A percentile compares a stretch with the other conserved stretches of the same genome.
Evolutionary conservation across 1,284 basidiomycete species (phyloP).

Genomic region (Ustilago esculenta): DNA sequence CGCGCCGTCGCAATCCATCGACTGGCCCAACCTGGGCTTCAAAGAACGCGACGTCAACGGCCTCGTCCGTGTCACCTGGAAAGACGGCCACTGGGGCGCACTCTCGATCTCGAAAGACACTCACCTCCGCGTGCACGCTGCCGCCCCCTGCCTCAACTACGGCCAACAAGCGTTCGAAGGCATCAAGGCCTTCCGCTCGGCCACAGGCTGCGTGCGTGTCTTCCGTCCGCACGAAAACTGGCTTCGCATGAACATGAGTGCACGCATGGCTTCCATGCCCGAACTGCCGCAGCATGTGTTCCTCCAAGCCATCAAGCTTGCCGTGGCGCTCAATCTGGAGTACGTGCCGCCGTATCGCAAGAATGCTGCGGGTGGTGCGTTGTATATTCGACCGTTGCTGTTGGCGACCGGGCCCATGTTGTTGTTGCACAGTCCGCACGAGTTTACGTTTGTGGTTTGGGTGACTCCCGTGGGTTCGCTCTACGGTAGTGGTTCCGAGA

Average conservation of each 20-base stretch:
- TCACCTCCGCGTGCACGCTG: conserved; percentile 63
- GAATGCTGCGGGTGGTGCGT: conserved; percentile 57
- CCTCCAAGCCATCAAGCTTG: conserved; percentile 58
- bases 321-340: conserved; percentile 66
- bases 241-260: conserved; percentile 61
- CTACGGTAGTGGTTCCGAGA: conserved; percentile 62
- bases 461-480: conserved; percentile 66
- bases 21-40: conserved; percentile 53
- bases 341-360: conserved; percentile 65
- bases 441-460: conserved; percentile 67
- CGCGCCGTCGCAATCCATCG: conserved; percentile 27
- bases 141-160: conserved; percentile 66
- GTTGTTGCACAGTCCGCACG: conserved; percentile 58
- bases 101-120: conserved; percentile 58
- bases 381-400: conserved; percentile 61
- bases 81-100: conserved; percentile 57
- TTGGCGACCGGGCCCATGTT: conserved; percentile 64
- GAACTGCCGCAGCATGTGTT: conserved; percentile 54
- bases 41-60: conserved; percentile 52
- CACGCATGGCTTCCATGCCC: conserved; percentile 63
- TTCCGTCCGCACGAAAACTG: conserved; percentile 68
- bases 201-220: conserved; percentile 58
- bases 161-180: conserved; percentile 66
- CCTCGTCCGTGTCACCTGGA: conserved; percentile 44
- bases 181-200: conserved; percentile 64